Base-by-base conservation (phyloP, 225 moss, liverwort and hornwort species). In the Climacium dendroides region DNA sequence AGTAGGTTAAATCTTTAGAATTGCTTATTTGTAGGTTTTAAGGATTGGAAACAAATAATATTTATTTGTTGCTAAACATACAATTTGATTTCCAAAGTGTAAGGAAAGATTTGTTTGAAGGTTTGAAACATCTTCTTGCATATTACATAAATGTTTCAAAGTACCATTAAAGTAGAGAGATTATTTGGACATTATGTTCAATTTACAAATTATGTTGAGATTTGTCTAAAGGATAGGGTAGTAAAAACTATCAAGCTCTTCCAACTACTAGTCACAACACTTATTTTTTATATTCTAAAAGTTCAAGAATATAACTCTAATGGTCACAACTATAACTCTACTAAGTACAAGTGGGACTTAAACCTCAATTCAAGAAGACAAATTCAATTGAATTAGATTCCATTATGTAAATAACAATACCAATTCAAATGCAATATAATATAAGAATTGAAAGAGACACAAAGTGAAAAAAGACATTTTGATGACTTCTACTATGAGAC, bases 261-360 rank as follows among this genome's bases (percentile, higher is more conserved):
- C 18, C 72, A 47, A 73, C 47, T 10, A 73, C 5, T 0, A 70
- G 0, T 43, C 0, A 28, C 2, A 34, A 14, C 3, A 10, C 3
- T 57, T 39, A 11, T 57, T 57, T 57, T 28, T 57, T 1, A 4
- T 55, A 37, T 7, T 26, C 11, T 26, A 17, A 26, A 47, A 57
- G 10, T 52, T 1, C 4, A 75, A 52, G 23, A 75, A 52, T 22
- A 22, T 34, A 19, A 30, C 48, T 74, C 11, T 11, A 30, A 45
- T 45, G 8, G 30, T 26, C 4, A 74, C 30, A 74, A 43, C 45
- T 19, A 7, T 43, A 29, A 32, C 19, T 50, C 32, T 32, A 74
- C 5, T 19, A 1, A 74, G 0, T 3, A 19, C 19, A 74, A 54
- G 6, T 25, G 6, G 9, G 6, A 76, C 23, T 23, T 15, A 11